Base-by-base conservation (phyloP, 1,284 basidiomycete species). In the Papiliotrema terrestris region DNA sequence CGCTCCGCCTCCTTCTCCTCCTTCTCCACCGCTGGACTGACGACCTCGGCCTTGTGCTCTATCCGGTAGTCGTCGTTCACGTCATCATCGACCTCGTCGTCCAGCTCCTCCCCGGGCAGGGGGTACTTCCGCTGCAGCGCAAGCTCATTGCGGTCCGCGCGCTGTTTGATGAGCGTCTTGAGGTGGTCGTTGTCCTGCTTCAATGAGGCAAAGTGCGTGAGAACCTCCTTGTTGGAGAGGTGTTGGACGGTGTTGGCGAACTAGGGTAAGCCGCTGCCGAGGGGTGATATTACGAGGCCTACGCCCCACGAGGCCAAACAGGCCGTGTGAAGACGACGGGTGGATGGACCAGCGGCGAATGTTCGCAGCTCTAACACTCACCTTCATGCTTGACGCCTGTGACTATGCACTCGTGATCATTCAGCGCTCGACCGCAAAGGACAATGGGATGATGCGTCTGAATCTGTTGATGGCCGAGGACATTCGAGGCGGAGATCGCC, bases 141-240 rank as follows among this genome's bases (percentile, higher is more conserved):
- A 14, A 54, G 51, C 45, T 58, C 57, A 8, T 57, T 45, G 32
- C 60, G 48, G 4, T 54, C 46, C 45, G 49, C 57, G 22, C 63
- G 55, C 38, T 53, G 80, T 3, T 83, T 80, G 63, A 85, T 85
- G 36, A 84, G 81, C 38, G 83, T 81, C 1, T 83, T 79, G 42
- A 89, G 75, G 66, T 88, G 83, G 61, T 90, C 85, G 23, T 78
- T 81, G 72, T 92, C 88, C 17, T 55, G 22, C 45, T 75, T 70
- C 48, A 89, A 84, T 52, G 87, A 84, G 43, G 84, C 82, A 53
- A 96, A 84, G 55, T 93, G 83, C 19, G 81, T 71, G 42, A 95
- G 80, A 59, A 96, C 91, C 76, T 97, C 93, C 67, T 82, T 85
- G 77, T 94, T 92, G 42, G 88, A 86, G 13, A 94, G 81, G 53